phyloP scores from a whole-genome alignment of 345 rosid genomes.

The Salix arbutifolia region DNA sequence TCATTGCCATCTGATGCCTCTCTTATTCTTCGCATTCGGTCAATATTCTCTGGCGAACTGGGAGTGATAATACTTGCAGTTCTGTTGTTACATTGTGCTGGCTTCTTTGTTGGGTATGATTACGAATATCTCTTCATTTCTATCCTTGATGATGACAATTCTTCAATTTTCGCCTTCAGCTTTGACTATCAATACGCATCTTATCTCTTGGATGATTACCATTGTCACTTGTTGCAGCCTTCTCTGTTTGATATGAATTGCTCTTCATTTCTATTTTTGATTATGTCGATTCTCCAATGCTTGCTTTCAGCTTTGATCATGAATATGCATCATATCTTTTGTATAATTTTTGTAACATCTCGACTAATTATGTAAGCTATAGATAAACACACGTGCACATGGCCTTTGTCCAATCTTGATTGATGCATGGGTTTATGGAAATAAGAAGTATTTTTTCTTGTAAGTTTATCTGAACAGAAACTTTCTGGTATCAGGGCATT shows the following conservation, averaged over 20 bases:
- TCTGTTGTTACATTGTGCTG: conserved; percentile 48
- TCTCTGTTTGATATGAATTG: conserved; percentile 47
- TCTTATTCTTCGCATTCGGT: conserved; percentile 20
- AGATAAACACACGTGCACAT: not conserved
- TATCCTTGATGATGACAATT: not conserved
- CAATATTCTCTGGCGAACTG: conserved; percentile 45
- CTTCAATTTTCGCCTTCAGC: not conserved
- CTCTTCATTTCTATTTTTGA: not conserved
- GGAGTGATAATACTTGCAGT: conserved; percentile 45
- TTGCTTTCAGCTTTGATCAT: not conserved
- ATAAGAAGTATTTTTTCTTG: not conserved
- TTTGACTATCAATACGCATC: not conserved
- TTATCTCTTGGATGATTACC: not conserved
- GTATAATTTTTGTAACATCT: not conserved
- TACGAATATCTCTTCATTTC: conserved; percentile 10
- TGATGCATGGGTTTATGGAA: not conserved
- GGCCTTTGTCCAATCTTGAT: not conserved
- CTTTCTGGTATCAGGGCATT: not conserved
- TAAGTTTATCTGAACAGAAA: not conserved
- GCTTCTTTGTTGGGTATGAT: conserved; percentile 61
- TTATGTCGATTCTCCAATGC: not conserved
- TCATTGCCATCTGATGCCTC: conserved; percentile 36
- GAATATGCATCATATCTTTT: not conserved
- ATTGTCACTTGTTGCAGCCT: conserved; percentile 53
- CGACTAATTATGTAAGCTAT: not conserved